phyloP scores from a whole-genome alignment of 768 basidiomycete genomes.

The Dioszegia aurantiaca region DNA sequence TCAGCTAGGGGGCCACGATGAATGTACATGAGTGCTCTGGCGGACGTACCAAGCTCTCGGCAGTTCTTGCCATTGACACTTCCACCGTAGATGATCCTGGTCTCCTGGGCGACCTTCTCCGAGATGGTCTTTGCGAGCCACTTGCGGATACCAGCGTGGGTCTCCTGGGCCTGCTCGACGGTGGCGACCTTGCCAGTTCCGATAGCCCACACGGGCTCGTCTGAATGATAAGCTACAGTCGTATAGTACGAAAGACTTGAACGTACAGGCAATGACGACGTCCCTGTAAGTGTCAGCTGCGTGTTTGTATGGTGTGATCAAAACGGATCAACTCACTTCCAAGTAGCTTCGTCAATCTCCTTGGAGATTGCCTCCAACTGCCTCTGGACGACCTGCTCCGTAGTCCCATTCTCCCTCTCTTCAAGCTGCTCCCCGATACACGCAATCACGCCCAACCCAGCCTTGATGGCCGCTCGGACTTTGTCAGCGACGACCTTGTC shows the following conservation, averaged over 20 bases:
- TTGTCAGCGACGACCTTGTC: slow-evolving; percentile 79
- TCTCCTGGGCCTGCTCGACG: slow-evolving; percentile 80
- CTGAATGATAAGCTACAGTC: slow-evolving; percentile 53
- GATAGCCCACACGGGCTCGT: slow-evolving; percentile 78
- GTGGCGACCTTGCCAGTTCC: slow-evolving; percentile 96
- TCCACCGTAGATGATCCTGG: slow-evolving; percentile 92
- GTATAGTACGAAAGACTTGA: neutral
- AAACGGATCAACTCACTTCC: slow-evolving; percentile 63
- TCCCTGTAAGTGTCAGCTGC: slow-evolving; percentile 57
- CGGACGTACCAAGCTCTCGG: slow-evolving; percentile 74
- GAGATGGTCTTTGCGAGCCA: slow-evolving; percentile 70
- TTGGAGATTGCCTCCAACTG: slow-evolving; percentile 66
- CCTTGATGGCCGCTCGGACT: slow-evolving; percentile 75
- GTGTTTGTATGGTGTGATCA: neutral
- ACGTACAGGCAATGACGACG: slow-evolving; percentile 76
- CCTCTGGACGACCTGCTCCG: slow-evolving; percentile 71
- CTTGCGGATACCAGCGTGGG: slow-evolving; percentile 75
- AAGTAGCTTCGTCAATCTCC: slow-evolving; percentile 64
- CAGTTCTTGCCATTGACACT: slow-evolving; percentile 86
- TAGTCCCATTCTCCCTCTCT: slow-evolving; percentile 76
- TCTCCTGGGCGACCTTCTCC: slow-evolving; percentile 64
- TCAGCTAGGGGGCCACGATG: too few species aligned
- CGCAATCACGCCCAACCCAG: slow-evolving; percentile 79
- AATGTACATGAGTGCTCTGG: too few species aligned
- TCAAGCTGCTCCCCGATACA: slow-evolving; percentile 93